These are phyloP conservation scores for Tetradesmus lagerheimii DNA, from an alignment of 139 green algal genomes.

Conservation along the genomic window DNA sequence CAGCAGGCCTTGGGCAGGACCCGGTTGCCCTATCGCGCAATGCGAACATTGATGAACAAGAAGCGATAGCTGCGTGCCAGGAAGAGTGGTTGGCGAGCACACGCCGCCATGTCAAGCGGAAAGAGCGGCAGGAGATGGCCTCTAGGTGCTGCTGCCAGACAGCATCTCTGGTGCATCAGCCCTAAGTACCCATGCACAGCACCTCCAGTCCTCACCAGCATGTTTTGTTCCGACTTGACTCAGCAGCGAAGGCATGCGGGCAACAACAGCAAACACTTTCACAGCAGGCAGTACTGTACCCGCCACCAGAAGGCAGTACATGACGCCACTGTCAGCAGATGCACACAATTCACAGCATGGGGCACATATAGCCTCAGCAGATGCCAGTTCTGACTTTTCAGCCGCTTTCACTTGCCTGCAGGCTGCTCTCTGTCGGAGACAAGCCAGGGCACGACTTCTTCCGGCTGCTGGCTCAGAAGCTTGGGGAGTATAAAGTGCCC, in stretches of 20 bases:
- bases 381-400: background rate
- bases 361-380: background rate
- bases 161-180: background rate
- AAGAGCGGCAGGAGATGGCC: conserved; percentile 29
- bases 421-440: conserved; percentile 26
- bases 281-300: background rate
- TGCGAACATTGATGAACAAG: conserved; percentile 21
- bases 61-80: conserved; percentile 14
- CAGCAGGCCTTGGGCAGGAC: background rate
- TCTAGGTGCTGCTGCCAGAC: background rate
- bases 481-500: conserved; percentile 38
- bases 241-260: background rate
- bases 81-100: conserved; percentile 9
- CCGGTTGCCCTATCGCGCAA: background rate
- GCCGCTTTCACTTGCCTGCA: background rate
- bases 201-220: too few relatives aligned
- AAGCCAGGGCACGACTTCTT: conserved; percentile 41
- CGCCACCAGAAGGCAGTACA: background rate
- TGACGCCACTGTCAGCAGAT: background rate
- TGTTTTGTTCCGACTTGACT: background rate
- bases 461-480: conserved; percentile 26
- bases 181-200: too few relatives aligned
- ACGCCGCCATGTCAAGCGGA: conserved; percentile 6
- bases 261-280: background rate
- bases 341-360: background rate